Evolutionary conservation across 495 filamentous ascomycete species (phyloP), one percentile per base, ranked within the genome.

Genomic region (Immersiella caudata): DNA sequence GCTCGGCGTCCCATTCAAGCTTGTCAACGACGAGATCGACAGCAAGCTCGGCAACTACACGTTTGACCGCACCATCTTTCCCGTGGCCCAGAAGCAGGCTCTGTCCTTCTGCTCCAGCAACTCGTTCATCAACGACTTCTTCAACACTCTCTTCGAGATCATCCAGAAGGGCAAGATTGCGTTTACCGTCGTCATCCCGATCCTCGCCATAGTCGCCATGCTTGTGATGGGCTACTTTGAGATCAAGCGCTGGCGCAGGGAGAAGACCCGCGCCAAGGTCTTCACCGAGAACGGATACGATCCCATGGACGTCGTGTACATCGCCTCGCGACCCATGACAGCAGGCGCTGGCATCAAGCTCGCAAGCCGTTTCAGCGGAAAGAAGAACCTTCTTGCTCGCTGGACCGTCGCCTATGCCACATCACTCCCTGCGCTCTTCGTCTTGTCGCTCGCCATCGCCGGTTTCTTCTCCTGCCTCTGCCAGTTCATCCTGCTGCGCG

Each of bases 351-450:
- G 95, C 29, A 86, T 97, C 73, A 89, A 86, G 79, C 71, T 90
- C 16, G 88, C 93, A n/a, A 82, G 82, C 16, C 80, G 79, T n/a
- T 90, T 94, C 78, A 85, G 82, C 65, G 84, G 83, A 50, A 90
- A 89, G 66, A 83, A 86, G 27, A 89, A 91, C 70, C 85, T 89
- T 20, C 79, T 96, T 12, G 84, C 88, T 1, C 88, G 95, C 29
- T 99, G 95, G 95, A 86, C 86, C 35, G 81, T 97, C 60, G 90
- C 94, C 18, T 99, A 99, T 74, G 86, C 85, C 18, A 98, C 95
- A 1, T 91, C 94, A 5, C 75, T 90, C 0, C 89, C 93, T 0
- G 96, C 94, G 4, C 81, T 99, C 16, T 92, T 99, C 71, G 87
- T 99, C 6, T 86, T 98, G 0, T 89, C 90, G 12, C 87, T 99